phyloP scores from a whole-genome alignment of 306 rosid species.

The Dryas alaskensis region DNA sequence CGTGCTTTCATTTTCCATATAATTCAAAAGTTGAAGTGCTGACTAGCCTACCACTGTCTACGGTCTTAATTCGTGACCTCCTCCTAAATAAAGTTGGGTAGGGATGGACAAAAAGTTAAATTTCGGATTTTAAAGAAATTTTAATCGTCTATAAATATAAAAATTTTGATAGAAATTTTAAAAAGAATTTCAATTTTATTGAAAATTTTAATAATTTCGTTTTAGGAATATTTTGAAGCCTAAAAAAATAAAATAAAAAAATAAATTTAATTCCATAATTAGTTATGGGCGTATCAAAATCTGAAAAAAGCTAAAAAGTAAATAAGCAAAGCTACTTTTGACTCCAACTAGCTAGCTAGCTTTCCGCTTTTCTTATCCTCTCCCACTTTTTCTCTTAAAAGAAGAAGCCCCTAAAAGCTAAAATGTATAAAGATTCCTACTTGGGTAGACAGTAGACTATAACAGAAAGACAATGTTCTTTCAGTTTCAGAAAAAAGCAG shows the following conservation, averaged over 20 bases:
- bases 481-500: background rate
- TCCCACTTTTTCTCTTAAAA: background rate
- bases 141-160: too few relatives aligned
- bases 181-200: too few relatives aligned
- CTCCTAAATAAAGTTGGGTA: constrained; percentile 13
- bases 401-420: background rate
- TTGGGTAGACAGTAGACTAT: too few relatives aligned
- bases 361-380: background rate
- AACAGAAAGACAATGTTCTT: background rate
- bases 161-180: too few relatives aligned
- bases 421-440: background rate
- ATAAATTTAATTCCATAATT: background rate
- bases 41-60: constrained; percentile 8
- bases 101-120: background rate
- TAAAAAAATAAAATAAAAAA: too few relatives aligned
- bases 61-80: background rate
- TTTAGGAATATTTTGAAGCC: too few relatives aligned
- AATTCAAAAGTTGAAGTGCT: background rate
- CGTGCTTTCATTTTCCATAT: constrained; percentile 4
- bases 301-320: constrained; percentile 5
- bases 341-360: constrained; percentile 5
- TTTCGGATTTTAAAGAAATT: too few relatives aligned
- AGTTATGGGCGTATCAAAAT: constrained; percentile 21
- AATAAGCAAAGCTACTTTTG: constrained; percentile 18
- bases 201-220: too few relatives aligned